Evolutionary conservation across 345 rosid genomes (phyloP), one percentile per base, ranked within the genome.

Genomic region (Eucalyptus regnans): DNA sequence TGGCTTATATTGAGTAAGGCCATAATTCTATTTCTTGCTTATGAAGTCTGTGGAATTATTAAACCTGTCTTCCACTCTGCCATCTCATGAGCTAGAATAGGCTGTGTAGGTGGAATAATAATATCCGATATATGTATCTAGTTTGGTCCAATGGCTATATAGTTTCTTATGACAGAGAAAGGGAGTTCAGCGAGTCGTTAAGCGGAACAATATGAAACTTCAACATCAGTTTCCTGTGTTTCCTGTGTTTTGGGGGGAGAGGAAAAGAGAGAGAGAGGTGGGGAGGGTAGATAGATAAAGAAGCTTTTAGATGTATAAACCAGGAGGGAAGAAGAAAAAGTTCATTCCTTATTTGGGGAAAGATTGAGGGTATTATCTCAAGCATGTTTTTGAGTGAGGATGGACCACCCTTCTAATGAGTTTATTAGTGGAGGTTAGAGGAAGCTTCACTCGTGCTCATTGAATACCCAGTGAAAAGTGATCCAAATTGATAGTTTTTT

Each of bases 1-100:
- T 96, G 99, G 98, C 99, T 86, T 96, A 96, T 92, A 95, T 96
- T 58, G 99, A 96, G 99, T 97, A 93, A 93, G 96, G 89, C 46
- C 84, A n/a, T 50, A n/a, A 52, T 79, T 56, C 71, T n/a, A 62
- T 48, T 60, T 48, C 46, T 87, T 54, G 8, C 86, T 44, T 37
- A 6, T 7, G 54, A 33, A 71, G 50, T 52, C 22, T 89, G 46
- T 44, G 25, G 17, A 64, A 46, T 64, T 60, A 64, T 15, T 51
- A 43, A 20, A 41, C 12, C 83, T 41, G 48, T 37, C 83, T 37
- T 76, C 8, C 83, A 18, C 27, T 10, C 83, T 76, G 48, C 46
- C 83, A 37, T 76, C 27, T 41, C 83, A 9, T 76, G 46, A 76
- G 15, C 83, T 76, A 76, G 48, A 76, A 20, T 12, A 76, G 83